These are phyloP conservation scores for Candida wancherniae DNA, from an alignment of 805 yeast genomes.

Conservation along the genomic window DNA sequence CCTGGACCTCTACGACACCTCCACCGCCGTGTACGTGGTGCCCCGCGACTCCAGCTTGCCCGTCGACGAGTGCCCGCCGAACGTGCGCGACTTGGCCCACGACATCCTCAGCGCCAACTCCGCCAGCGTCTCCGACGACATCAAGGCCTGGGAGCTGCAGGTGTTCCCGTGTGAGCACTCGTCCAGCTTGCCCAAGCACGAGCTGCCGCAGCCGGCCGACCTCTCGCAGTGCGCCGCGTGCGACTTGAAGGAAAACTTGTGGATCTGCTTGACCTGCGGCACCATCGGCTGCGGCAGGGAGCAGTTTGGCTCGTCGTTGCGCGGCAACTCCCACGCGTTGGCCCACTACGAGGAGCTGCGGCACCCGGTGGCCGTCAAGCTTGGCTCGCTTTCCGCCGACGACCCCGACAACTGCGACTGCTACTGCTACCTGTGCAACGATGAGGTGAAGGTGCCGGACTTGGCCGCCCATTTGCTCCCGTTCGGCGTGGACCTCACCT, in stretches of 20 bases:
- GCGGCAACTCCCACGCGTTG: constrained; percentile 93
- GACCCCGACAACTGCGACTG: constrained; percentile 62
- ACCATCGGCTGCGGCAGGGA: constrained; percentile 90
- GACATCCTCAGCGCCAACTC: constrained; percentile 56
- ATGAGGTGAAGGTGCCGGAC: constrained; percentile 75
- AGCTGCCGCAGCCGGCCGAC: constrained; percentile 32
- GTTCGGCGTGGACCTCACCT: constrained; percentile 62
- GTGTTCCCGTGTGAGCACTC: constrained; percentile 78
- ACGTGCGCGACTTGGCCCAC: constrained; percentile 30
- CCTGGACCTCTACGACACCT: constrained; percentile 53
- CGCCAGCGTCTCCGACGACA: constrained; percentile 56
- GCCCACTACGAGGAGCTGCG: constrained; percentile 53
- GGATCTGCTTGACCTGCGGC: constrained; percentile 94
- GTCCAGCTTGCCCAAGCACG: constrained; percentile 42
- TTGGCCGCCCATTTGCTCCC: constrained; percentile 44
- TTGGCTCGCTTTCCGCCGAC: constrained; percentile 79
- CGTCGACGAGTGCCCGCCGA: constrained; percentile 18
- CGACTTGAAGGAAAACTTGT: constrained; percentile 68
- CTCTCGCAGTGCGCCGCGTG: constrained; percentile 50
- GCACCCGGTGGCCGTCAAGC: constrained; percentile 83
- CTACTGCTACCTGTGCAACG: constrained; percentile 85
- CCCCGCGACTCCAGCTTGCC: constrained; percentile 23
- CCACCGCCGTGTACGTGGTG: constrained; percentile 38
- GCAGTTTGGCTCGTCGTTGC: constrained; percentile 81
- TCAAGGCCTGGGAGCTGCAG: constrained; percentile 90